These are phyloP conservation scores for Pyronema omphalodes DNA, from an alignment of 495 filamentous ascomycete species.

Conservation along the genomic window DNA sequence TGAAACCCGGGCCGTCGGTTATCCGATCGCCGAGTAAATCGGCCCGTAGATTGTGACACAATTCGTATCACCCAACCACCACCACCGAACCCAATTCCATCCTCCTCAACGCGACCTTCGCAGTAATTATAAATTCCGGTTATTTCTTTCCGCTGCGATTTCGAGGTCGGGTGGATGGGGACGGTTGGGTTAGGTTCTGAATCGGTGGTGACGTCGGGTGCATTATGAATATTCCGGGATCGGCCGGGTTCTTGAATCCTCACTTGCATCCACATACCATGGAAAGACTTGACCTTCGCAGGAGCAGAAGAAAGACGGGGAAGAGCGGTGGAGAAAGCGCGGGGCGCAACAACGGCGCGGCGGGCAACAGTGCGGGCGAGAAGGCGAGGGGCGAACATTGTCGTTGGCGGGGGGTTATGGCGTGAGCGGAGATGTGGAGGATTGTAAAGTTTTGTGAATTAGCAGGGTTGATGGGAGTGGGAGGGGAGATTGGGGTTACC, in stretches of 20 bases:
- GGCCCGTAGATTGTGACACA: not conserved
- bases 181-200: not conserved
- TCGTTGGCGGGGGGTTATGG: not conserved
- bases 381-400: conserved; percentile 17
- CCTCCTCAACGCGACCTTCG: too few relatives aligned
- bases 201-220: not conserved
- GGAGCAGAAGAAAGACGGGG: conserved; percentile 9
- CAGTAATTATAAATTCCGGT: too few relatives aligned
- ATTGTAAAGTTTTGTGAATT: not conserved
- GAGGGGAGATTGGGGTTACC: not conserved
- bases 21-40: not conserved
- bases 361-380: conserved; percentile 12
- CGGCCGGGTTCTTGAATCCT: too few relatives aligned
- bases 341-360: conserved; percentile 2
- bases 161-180: not conserved
- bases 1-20: too few relatives aligned
- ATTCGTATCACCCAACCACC: not conserved
- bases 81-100: too few relatives aligned
- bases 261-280: conserved; percentile 4
- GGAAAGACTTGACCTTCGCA: conserved; percentile 12
- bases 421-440: conserved; percentile 6
- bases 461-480: too few relatives aligned
- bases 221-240: not conserved
- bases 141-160: not conserved
- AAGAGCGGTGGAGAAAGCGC: not conserved